phyloP scores from a whole-genome alignment of 208 protist species.

The Leishmania tarentolae region DNA sequence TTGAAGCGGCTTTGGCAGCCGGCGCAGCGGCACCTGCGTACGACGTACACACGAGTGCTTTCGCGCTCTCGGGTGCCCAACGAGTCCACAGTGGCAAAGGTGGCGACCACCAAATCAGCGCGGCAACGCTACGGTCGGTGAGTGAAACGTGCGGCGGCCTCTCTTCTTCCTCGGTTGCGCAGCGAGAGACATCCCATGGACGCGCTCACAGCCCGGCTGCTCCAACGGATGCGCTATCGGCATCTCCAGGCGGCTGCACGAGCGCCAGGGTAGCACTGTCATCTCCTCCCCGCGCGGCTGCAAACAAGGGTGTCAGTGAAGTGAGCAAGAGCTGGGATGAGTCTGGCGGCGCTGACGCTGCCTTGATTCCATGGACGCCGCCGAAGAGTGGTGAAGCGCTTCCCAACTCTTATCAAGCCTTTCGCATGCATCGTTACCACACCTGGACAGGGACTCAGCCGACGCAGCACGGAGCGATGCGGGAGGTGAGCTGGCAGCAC shows the following conservation, averaged over 20 bases:
- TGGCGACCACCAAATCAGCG: not conserved
- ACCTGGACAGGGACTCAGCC: not conserved
- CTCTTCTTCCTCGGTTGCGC: not conserved
- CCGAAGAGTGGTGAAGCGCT: not conserved
- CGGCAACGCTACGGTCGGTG: not conserved
- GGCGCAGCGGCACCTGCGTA: not conserved
- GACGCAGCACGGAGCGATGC: constrained; percentile 2
- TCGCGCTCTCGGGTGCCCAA: constrained; percentile 12
- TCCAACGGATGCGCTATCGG: not conserved
- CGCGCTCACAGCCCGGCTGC: not conserved
- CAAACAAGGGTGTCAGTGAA: constrained; percentile 5
- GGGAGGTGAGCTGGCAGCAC: not conserved
- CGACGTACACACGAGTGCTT: constrained; percentile 11
- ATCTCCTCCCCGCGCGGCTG: constrained; percentile 6
- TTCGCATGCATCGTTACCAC: constrained; percentile 8
- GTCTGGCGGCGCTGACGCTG: no score
- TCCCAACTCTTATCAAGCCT: not conserved
- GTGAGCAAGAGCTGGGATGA: not conserved
- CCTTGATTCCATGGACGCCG: not conserved
- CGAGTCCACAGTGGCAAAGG: not conserved
- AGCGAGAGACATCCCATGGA: not conserved
- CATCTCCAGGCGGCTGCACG: not conserved
- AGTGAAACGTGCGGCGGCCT: not conserved
- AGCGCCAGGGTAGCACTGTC: not conserved
- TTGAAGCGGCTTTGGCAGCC: not conserved